Base-by-base conservation (phyloP, 2,329 filamentous ascomycete species). In the Apiospora hydei region DNA sequence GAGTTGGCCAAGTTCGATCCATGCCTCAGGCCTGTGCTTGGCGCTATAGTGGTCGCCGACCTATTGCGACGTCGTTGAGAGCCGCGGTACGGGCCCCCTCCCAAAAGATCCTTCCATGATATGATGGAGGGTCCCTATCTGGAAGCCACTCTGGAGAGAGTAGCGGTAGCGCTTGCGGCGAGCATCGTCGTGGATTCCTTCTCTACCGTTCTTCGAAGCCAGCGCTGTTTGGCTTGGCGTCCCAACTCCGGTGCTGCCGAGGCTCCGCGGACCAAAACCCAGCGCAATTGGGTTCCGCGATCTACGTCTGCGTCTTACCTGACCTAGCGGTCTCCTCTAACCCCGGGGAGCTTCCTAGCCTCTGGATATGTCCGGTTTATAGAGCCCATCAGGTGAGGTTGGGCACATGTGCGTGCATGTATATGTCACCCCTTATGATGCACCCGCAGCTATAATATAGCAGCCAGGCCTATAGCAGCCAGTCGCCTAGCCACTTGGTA, bases 11-110 rank as follows among this genome's bases (percentile, higher is more conserved):
- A 67, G 64, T 46, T 46, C 64, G 44, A 67, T 41, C 43, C 64
- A 21, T 30, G 64, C n/a, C 26, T 8, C 34, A 38, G 5, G 34
- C 34, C 34, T 38, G 34, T 67, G 64, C 64, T 67, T 68, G 41
- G 66, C 66, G 44, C 57, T 64, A 64, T 64, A 41, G 30, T 41
- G 18, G 57, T 64, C 53, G 53, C 53, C 53, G 53, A 61, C 53
- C 53, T 61, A 38, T 61, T 38, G 16, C 53, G 53, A 61, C 30
- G 53, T 61, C 38, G 53, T 10, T 34, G 53, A 61, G 30, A 61
- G 30, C 53, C 53, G 53, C 53, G 21, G 57, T 64, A 64, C 34
- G 57, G 57, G 53, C 0, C 30, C 53, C 44, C 0, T 18, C 53
- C 44, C 4, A 46, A 26, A 64, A 64, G 57, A 64, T 64, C 34